Evolutionary conservation across 345 rosid species (phyloP), one percentile per base, ranked within the genome.

Genomic region (Chamaenerion angustifolium): DNA sequence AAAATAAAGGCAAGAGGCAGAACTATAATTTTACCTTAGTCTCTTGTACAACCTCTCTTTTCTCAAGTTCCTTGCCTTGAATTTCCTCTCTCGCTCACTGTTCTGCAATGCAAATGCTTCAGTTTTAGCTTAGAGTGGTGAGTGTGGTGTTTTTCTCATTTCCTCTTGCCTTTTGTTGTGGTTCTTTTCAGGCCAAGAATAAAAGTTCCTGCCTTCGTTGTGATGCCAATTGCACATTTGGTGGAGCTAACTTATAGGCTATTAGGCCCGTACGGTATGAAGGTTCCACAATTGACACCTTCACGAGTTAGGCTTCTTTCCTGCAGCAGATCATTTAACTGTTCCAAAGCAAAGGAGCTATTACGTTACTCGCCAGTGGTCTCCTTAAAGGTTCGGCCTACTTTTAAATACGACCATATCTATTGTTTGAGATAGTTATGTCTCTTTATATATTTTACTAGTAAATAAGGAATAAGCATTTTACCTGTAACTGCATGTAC

Each of bases 231-330:
- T 52, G 92, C 94, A 2, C 74, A 78, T 66, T 42, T 82, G 55
- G 78, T 86, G 64, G 92, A 90, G 68, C 61, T 63, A 68, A 60
- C 67, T 56, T 86, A 81, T 69, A 76, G 61, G 60, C 44, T 83
- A n/a, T 56, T 90, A 40, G 85, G 88, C 56, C 87, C 86, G 49
- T 75, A 76, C 56, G 96, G 95, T 47, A 86, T 90, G 98, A 78
- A 72, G 67, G 76, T 81, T 66, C 96, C 94, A 6, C 94, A 86
- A 65, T 67, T 90, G 63, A 90, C 78, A 58, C 94, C 94, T 57
- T 90, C 96, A 6, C 88, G 92, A 75, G 60, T 90, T 71, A 78
- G 92, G 52, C 88, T 90, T 41, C 86, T 86, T 55, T 76, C 96
- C 10, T 71, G 92, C 69, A 78, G 68, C 66, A 76, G 94, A 72